Evolutionary conservation across 1,284 basidiomycete species (phyloP).

Genomic region (Veloporphyrellus conicus): DNA sequence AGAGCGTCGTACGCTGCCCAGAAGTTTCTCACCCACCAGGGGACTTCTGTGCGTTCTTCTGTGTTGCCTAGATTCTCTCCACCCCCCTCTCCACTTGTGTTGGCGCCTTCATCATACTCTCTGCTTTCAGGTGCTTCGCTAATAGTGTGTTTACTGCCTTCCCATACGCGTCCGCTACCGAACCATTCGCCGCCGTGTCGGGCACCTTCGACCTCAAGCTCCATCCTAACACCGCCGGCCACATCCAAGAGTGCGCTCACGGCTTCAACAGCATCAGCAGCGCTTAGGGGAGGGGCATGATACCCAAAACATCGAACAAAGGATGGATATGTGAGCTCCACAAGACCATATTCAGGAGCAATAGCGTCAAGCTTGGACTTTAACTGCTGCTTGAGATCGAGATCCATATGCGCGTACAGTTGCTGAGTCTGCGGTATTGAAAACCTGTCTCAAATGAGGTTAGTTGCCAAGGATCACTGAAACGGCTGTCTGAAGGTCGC

Average conservation of each 20-base stretch:
- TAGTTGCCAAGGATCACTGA: conserved; percentile 7
- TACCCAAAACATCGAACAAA: conserved; percentile 92
- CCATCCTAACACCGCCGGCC: conserved; percentile 83
- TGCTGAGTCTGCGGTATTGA: conserved; percentile 93
- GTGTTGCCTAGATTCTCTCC: conserved; percentile 38
- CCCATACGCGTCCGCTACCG: conserved; percentile 67
- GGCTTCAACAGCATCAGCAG: conserved; percentile 91
- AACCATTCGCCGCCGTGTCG: conserved; percentile 90
- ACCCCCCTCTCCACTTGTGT: conserved; percentile 25
- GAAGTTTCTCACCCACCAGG: conserved; percentile 88
- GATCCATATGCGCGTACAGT: conserved; percentile 92
- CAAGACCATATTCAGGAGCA: conserved; percentile 94
- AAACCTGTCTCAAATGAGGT: conserved; percentile 52
- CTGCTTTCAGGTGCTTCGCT: conserved; percentile 44
- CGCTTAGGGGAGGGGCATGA: conserved; percentile 79
- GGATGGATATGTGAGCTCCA: conserved; percentile 90
- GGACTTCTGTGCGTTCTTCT: conserved; percentile 46
- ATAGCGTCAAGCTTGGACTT: conserved; percentile 82
- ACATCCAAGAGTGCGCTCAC: conserved; percentile 86
- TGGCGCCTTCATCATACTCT: conserved; percentile 30
- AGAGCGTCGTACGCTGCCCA: conserved; percentile 92
- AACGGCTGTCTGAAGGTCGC: conserved; percentile 1
- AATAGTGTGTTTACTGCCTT: conserved; percentile 38
- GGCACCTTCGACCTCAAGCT: conserved; percentile 81
- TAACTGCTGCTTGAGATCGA: conserved; percentile 84